Percentiles rank a stretch among this genome's conserved stretches.
Conservation (phyloP, 1,284 basidiomycete genomes). For the Ceratobasidium sp. region DNA sequence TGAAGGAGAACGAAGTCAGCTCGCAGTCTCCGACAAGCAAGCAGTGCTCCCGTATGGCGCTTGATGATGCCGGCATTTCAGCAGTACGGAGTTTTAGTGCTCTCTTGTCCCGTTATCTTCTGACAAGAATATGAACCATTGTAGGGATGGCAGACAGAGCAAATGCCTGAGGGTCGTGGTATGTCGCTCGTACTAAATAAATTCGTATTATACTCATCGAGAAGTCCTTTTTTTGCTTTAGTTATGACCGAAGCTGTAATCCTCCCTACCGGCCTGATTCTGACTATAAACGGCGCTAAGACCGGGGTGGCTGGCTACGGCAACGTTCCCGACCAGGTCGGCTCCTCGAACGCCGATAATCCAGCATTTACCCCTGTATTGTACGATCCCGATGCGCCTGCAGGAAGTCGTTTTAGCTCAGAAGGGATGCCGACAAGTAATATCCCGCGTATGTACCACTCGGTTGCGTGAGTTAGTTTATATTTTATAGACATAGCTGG, state of each 20-base stretch:
- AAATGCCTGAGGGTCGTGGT: constrained; percentile 76
- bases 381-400: constrained; percentile 74
- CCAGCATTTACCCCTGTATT: constrained; percentile 81
- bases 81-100: neutral
- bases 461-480: constrained; percentile 64
- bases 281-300: constrained; percentile 83
- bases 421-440: constrained; percentile 75
- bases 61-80: constrained; percentile 75
- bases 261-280: constrained; percentile 81
- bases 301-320: constrained; percentile 87
- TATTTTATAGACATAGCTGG: neutral
- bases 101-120: no score
- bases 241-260: constrained; percentile 84
- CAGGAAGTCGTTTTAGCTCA: constrained; percentile 74
- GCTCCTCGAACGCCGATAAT: constrained; percentile 83
- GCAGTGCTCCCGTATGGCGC: constrained; percentile 78
- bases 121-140: neutral
- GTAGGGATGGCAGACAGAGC: constrained; percentile 79
- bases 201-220: no score
- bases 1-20: constrained; percentile 49
- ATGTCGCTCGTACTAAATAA: constrained; percentile 26
- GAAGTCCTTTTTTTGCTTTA: no score
- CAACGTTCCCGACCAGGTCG: constrained; percentile 76
- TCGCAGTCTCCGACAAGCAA: constrained; percentile 54
- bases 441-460: constrained; percentile 89